These are phyloP conservation scores for Aegilops speltoides DNA, from an alignment of 176 grass and related monocot genomes.

Conservation along the genomic window DNA sequence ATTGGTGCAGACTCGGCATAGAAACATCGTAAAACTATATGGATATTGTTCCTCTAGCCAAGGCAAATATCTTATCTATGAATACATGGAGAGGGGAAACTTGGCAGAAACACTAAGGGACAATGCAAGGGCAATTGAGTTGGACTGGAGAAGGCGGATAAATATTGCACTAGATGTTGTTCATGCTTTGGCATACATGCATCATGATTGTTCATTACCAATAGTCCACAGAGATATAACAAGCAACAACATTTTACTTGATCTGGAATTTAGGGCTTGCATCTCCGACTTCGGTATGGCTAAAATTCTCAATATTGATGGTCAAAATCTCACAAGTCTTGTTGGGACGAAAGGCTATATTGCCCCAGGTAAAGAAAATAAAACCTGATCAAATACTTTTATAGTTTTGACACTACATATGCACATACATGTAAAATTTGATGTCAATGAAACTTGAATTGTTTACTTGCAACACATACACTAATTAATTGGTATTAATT, in stretches of 20 bases:
- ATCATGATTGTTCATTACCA: neutral
- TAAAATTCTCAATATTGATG: neutral
- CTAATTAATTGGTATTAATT: neutral
- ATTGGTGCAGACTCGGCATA: neutral
- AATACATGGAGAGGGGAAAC: neutral
- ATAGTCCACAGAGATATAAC: neutral
- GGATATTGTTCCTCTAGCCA: neutral
- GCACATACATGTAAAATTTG: neutral
- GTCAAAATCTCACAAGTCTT: neutral
- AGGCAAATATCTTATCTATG: neutral
- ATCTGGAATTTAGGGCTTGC: neutral
- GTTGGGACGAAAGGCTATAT: neutral
- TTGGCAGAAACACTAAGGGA: neutral
- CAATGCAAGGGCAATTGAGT: neutral
- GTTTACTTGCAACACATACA: neutral
- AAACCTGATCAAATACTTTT: too few relatives aligned
- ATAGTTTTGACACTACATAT: too few relatives aligned
- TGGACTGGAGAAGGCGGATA: neutral
- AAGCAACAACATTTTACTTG: neutral
- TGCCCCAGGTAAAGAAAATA: neutral
- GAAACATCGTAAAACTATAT: neutral
- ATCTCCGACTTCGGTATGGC: neutral
- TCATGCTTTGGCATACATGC: neutral
- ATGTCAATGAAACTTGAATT: neutral
- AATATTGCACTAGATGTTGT: neutral